These are phyloP conservation scores for Adansonia digitata DNA, from an alignment of 345 rosid genomes.

Conservation along the genomic window DNA sequence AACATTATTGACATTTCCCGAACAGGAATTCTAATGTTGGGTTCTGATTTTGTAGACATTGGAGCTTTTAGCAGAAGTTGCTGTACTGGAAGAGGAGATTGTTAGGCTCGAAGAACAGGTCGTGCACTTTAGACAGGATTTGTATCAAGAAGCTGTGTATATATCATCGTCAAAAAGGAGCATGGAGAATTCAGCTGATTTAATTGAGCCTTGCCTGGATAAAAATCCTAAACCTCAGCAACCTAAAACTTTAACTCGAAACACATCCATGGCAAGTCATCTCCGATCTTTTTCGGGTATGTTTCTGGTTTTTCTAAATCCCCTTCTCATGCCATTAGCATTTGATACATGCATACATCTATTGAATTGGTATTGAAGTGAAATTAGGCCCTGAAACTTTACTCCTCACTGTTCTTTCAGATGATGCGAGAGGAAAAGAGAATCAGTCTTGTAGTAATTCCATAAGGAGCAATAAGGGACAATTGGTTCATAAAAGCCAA, in stretches of 20 bases:
- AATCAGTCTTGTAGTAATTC: conserved; percentile 32
- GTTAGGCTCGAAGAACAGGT: conserved; percentile 77
- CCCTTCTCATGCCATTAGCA: not conserved
- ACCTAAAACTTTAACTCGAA: conserved; percentile 20
- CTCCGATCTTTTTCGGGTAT: conserved; percentile 34
- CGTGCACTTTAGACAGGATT: conserved; percentile 59
- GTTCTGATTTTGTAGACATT: conserved; percentile 47
- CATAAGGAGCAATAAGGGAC: conserved; percentile 25
- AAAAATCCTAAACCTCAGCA: conserved; percentile 30
- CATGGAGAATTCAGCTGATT: conserved; percentile 29
- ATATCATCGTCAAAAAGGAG: conserved; percentile 53
- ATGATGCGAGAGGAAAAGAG: conserved; percentile 35
- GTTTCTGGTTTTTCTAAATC: conserved; percentile 6
- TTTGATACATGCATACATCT: not conserved
- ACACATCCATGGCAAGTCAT: conserved; percentile 16
- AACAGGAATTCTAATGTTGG: conserved; percentile 14
- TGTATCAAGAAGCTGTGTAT: conserved; percentile 72
- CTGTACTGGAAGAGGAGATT: conserved; percentile 87
- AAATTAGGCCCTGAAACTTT: not conserved
- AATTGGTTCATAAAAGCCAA: conserved; percentile 23
- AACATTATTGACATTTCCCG: not conserved
- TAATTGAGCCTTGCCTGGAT: conserved; percentile 16
- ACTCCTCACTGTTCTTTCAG: conserved; percentile 24
- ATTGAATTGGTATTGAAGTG: not conserved
- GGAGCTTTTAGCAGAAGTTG: conserved; percentile 93